These are phyloP conservation scores for Fusarium drepaniforme DNA, from an alignment of 2,329 filamentous ascomycete genomes.

Conservation along the genomic window DNA sequence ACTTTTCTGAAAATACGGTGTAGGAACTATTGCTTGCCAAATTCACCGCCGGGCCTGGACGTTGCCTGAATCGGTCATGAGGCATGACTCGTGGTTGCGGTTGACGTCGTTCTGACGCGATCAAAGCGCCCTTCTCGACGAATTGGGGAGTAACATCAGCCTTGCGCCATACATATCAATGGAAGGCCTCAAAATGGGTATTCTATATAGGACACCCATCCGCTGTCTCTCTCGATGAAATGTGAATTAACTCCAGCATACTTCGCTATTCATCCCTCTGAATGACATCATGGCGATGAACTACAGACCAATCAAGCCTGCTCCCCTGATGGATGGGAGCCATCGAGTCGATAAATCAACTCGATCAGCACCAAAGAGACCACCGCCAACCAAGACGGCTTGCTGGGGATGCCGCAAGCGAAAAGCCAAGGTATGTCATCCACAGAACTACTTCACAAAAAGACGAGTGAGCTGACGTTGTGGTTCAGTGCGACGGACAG, in stretches of 20 bases:
- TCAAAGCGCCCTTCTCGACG: background rate
- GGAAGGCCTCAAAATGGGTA: background rate
- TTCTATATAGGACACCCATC: background rate
- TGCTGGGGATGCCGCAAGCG: constrained; percentile 15
- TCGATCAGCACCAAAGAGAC: background rate
- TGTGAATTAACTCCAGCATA: background rate
- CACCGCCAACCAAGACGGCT: background rate
- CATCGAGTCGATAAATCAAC: background rate
- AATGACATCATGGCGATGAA: background rate
- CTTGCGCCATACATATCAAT: background rate
- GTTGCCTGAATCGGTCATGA: background rate
- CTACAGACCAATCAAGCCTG: constrained; percentile 9
- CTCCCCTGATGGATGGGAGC: background rate
- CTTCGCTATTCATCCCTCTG: background rate
- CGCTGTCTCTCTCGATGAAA: background rate
- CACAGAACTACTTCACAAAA: rapidly evolving
- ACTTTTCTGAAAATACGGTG: background rate
- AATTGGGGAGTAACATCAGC: background rate
- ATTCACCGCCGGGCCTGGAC: background rate
- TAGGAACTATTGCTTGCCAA: background rate
- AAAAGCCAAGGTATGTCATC: constrained; percentile 8
- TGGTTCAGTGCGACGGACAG: constrained; percentile 9
- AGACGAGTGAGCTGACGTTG: rapidly evolving
- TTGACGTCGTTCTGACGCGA: background rate
- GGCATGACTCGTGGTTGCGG: background rate